Base-by-base conservation (phyloP, 108 stramenopile species). In the Fragilariopsis cylindrus region DNA sequence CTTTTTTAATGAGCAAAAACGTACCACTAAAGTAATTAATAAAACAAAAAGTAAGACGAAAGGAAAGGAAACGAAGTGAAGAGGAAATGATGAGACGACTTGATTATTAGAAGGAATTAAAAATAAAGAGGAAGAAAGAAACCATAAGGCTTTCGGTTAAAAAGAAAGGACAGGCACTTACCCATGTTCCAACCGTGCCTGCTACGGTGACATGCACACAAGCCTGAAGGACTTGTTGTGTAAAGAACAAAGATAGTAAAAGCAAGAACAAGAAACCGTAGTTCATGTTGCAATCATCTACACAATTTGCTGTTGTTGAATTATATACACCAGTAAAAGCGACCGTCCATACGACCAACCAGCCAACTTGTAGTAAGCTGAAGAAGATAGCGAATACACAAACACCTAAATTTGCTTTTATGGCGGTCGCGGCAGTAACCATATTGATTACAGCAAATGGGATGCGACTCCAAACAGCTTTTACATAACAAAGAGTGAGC, bases 361-460 rank as follows among this genome's bases (percentile, higher is more conserved):
- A 95, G 0, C 64, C 84, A 50, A 84, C 86, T 2, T 88, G 90
- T 40, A 94, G 42, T 3, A 76, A 52, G 30, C 84, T 81, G 71
- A 92, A 91, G 58, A 90, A 16, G 54, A 88, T 91, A 11, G 94
- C 87, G 57, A 85, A 77, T 44, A 84, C 21, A 8, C 78, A 71
- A 7, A 92, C 81, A 2, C 91, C 90, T 7, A 84, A 60, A 69
- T 95, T 93, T 43, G 83, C 72, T 57, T 77, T 81, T 58, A 96
- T 83, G n/a, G 92, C 96, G 6, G 89, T 91, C 60, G 81, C 75
- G 40, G 89, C 88, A 1, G 93, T 94, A 7, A 83, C 74, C 45
- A 95, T 78, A 54, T 93, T 96, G 41, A 88, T 84, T 43, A 88
- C 77, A 11, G 54, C 92, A 86, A 95, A 95, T 15, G 94, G 94